Conservation (phyloP, 192 early-diverging fungal genomes). For the Linnemannia zychae region DNA sequence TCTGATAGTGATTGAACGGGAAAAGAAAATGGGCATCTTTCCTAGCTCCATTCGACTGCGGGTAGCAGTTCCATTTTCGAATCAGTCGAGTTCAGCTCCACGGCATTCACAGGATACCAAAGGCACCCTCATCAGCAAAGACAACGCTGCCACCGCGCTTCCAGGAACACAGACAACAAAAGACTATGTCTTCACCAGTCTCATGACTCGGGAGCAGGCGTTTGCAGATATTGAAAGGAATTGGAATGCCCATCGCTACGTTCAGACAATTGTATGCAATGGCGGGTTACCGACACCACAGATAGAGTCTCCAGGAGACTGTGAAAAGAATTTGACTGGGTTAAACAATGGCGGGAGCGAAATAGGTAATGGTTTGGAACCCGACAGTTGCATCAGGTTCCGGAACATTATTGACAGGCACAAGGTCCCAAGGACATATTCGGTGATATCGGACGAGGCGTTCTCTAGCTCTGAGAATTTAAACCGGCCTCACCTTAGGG, state of each 20-base stretch:
- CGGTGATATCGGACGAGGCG: conserved; percentile 30
- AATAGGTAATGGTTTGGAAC: not conserved
- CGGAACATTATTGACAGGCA: not conserved
- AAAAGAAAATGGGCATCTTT: conserved; percentile 65
- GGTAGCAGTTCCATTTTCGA: conserved; percentile 12
- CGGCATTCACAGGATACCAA: not conserved
- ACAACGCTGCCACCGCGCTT: not conserved
- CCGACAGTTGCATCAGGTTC: not conserved
- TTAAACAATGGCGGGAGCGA: not conserved
- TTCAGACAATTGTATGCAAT: not conserved
- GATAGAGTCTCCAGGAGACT: not conserved
- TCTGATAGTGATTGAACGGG: conserved; percentile 62
- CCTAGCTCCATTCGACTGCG: conserved; percentile 65
- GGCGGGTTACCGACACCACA: conserved; percentile 5
- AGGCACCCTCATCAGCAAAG: not conserved
- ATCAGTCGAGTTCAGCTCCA: not conserved
- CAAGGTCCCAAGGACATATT: conserved; percentile 23
- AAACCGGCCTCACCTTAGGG: not conserved
- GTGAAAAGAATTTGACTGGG: not conserved
- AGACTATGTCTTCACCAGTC: conserved; percentile 65
- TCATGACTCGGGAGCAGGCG: conserved; percentile 64
- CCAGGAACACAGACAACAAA: conserved; percentile 7
- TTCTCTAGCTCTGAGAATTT: conserved; percentile 31
- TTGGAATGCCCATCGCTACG: conserved; percentile 17
- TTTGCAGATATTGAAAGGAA: conserved; percentile 54